phyloP scores from a whole-genome alignment of 2,329 filamentous ascomycete genomes.

The Sporothrix schenckii region DNA sequence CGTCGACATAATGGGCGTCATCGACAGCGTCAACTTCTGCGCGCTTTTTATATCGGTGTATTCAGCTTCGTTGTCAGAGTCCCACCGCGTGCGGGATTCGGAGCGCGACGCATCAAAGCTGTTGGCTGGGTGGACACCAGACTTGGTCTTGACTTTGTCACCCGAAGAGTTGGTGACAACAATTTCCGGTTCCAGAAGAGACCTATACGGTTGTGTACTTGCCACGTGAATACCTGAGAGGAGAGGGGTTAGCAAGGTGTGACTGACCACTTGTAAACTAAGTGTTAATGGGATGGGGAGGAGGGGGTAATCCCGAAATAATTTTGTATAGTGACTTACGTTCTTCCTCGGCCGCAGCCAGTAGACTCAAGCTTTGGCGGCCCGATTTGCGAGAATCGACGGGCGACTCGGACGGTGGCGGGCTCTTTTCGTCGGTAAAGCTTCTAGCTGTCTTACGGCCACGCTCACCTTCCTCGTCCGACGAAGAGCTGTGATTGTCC shows the following conservation, averaged over 20 bases:
- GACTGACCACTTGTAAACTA: neutral
- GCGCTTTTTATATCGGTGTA: constrained; percentile 83
- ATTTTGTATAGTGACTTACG: constrained; percentile 55
- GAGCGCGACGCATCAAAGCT: constrained; percentile 74
- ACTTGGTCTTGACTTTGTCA: constrained; percentile 61
- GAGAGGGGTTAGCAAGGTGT: constrained; percentile 1
- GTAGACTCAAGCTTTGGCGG: constrained; percentile 60
- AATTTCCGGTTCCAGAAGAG: constrained; percentile 68
- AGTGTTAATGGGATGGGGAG: too few relatives aligned
- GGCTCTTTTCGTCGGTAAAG: constrained; percentile 47
- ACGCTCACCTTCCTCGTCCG: constrained; percentile 68
- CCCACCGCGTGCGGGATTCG: constrained; percentile 60
- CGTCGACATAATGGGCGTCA: constrained; percentile 77
- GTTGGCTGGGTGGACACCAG: constrained; percentile 75
- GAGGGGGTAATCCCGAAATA: too few relatives aligned
- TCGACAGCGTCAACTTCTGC: constrained; percentile 78
- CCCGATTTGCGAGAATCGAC: constrained; percentile 40
- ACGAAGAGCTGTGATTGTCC: constrained; percentile 56
- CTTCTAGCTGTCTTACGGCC: constrained; percentile 60
- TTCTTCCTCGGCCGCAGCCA: constrained; percentile 78
- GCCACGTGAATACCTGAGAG: constrained; percentile 56
- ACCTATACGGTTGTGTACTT: constrained; percentile 59
- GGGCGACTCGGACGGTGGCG: constrained; percentile 42
- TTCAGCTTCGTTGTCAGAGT: constrained; percentile 85
- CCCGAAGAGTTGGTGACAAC: constrained; percentile 66